Evolutionary conservation across 208 protist species (phyloP).

Genomic region (Leishmania tarentolae): DNA sequence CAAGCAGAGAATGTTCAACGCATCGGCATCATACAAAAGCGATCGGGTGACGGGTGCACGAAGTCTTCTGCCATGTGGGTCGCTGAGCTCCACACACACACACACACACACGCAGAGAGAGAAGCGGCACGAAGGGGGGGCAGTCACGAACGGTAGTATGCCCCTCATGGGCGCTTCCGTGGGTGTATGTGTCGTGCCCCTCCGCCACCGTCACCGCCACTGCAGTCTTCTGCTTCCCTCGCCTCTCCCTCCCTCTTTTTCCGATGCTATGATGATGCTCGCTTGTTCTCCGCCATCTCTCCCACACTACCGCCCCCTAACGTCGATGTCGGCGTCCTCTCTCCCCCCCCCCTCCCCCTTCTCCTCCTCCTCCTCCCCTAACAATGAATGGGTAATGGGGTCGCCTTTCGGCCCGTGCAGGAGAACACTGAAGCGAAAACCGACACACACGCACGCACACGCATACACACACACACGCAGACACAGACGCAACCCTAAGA

Average conservation of each 20-base stretch:
- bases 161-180: not conserved
- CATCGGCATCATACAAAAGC: no score
- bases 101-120: not conserved
- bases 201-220: not conserved
- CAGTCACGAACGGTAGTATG: not conserved
- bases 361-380: no score
- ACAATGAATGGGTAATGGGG: no score
- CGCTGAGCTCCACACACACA: not conserved
- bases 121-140: not conserved
- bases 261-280: not conserved
- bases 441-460: no score
- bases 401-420: no score
- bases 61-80: no score
- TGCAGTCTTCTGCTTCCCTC: no score
- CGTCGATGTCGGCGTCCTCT: no score
- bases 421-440: no score
- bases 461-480: not conserved
- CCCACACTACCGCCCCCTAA: not conserved
- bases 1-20: no score
- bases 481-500: not conserved
- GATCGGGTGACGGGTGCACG: no score
- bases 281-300: not conserved
- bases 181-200: not conserved
- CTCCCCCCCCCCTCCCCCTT: not conserved
- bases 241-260: no score